phyloP scores from a whole-genome alignment of 495 filamentous ascomycete genomes.

The Margaritispora aquatica region DNA sequence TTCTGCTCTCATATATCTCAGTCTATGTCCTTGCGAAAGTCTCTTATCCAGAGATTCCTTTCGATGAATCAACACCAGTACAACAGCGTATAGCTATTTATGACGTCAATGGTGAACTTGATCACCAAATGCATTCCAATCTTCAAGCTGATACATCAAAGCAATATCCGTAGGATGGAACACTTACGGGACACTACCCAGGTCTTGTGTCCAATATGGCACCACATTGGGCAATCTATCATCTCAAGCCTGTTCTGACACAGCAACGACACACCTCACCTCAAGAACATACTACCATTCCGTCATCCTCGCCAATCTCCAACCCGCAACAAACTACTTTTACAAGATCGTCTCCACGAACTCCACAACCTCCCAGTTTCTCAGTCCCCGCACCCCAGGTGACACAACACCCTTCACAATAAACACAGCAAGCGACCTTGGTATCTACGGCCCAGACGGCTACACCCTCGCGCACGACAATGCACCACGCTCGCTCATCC shows the following conservation, averaged over 20 bases:
- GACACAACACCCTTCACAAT: constrained; percentile 43
- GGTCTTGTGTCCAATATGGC: constrained; percentile 41
- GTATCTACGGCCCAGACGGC: constrained; percentile 33
- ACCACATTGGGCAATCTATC: constrained; percentile 26
- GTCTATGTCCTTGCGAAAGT: too few relatives aligned
- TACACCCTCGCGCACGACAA: constrained; percentile 45
- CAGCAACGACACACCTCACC: constrained; percentile 40
- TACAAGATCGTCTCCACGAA: constrained; percentile 17
- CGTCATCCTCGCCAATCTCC: constrained; percentile 35
- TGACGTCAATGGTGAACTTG: constrained; percentile 47
- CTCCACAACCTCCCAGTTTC: constrained; percentile 30
- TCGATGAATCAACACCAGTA: constrained; percentile 48
- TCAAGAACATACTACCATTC: constrained; percentile 46
- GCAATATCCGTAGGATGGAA: constrained; percentile 50
- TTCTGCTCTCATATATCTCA: too few relatives aligned
- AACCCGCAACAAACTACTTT: constrained; percentile 41
- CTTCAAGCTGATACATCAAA: constrained; percentile 19
- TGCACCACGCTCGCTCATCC: constrained; percentile 47
- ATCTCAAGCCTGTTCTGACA: constrained; percentile 31
- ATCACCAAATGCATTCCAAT: constrained; percentile 23
- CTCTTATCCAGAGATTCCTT: too few relatives aligned
- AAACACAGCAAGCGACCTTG: constrained; percentile 45
- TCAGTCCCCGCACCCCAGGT: constrained; percentile 32
- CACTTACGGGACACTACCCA: constrained; percentile 33
- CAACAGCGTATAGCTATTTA: constrained; percentile 54